These are phyloP conservation scores for Trichosporon sp. DNA, from an alignment of 1,284 basidiomycete genomes.

Conservation along the genomic window DNA sequence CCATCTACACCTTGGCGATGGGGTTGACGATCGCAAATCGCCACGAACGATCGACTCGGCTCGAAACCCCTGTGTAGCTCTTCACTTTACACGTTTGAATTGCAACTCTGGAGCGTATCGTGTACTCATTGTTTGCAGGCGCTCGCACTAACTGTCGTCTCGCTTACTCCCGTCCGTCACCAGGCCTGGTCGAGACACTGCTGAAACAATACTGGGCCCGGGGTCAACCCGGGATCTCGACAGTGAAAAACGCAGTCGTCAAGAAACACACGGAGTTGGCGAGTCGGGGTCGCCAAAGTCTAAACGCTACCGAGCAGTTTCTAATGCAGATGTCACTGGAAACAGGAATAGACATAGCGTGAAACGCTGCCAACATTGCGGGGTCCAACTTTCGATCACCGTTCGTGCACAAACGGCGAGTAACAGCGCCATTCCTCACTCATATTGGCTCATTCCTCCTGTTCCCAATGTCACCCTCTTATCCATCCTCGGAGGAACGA, in stretches of 20 bases:
- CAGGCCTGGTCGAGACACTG: background rate
- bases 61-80: too few species aligned
- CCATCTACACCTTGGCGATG: too few species aligned
- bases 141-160: background rate
- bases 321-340: background rate
- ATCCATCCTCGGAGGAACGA: background rate
- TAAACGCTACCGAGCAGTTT: background rate
- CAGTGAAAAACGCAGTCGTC: background rate
- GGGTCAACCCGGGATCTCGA: background rate
- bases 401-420: background rate
- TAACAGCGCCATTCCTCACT: background rate
- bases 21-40: too few species aligned
- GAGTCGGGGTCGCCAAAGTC: background rate
- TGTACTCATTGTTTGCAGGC: background rate
- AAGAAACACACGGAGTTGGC: background rate
- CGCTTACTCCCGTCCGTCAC: background rate
- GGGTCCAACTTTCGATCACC: background rate
- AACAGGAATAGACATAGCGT: background rate
- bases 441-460: background rate
- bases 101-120: background rate
- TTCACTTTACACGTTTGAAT: constrained; percentile 10
- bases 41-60: too few species aligned
- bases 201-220: background rate
- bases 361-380: background rate
- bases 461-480: background rate